These are phyloP conservation scores for Cercospora beticola DNA, from an alignment of 2,329 filamentous ascomycete species.

Conservation along the genomic window DNA sequence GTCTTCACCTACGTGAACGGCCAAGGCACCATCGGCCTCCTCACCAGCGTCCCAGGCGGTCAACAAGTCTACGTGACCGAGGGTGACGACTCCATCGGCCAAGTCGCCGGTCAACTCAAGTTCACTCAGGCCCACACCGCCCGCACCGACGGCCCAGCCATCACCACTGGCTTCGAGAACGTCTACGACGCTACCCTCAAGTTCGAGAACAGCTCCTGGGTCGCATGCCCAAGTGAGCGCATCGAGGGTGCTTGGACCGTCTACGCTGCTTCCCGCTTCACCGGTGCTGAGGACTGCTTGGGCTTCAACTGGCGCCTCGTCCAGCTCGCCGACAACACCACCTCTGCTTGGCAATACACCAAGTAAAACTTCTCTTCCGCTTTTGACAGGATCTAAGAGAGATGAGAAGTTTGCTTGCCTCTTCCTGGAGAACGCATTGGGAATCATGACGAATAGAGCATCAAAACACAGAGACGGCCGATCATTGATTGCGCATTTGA, in stretches of 20 bases:
- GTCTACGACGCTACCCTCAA: constrained; percentile 12
- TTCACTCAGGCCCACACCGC: constrained; percentile 35
- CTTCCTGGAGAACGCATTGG: background rate
- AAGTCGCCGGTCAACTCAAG: constrained; percentile 28
- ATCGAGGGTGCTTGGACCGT: constrained; percentile 7
- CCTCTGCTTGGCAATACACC: constrained; percentile 17
- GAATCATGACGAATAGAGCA: background rate
- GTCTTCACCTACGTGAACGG: constrained; percentile 32
- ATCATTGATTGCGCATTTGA: background rate
- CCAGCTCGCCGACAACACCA: background rate
- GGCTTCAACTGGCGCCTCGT: constrained; percentile 7
- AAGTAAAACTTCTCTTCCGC: too few relatives aligned
- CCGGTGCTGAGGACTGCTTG: constrained; percentile 5
- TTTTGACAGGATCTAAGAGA: too few relatives aligned
- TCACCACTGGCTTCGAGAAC: constrained; percentile 27
- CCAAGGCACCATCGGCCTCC: constrained; percentile 22
- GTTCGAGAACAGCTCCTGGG: constrained; percentile 19
- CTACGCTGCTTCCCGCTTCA: constrained; percentile 8
- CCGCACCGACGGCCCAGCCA: constrained; percentile 25
- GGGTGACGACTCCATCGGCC: constrained; percentile 13
- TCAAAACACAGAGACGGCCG: background rate
- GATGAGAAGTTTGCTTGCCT: too few relatives aligned
- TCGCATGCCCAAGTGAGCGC: constrained; percentile 10
- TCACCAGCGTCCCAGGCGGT: constrained; percentile 33
- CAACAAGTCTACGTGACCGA: constrained; percentile 35